Evolutionary conservation across 2,329 filamentous ascomycete genomes (phyloP).

Genomic region (Phyllosticta capitalensis): DNA sequence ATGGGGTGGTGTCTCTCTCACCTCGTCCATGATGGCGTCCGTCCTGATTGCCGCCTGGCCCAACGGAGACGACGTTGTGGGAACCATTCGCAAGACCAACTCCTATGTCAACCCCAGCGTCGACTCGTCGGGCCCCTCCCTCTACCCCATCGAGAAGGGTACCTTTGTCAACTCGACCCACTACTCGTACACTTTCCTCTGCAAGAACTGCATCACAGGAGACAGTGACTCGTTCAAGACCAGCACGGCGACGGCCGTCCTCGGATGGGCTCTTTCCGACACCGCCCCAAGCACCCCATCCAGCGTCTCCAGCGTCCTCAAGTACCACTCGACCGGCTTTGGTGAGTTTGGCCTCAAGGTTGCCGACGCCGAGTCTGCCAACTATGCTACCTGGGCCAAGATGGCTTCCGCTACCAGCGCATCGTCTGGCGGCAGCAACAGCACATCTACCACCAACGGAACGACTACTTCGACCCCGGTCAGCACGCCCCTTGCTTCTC

Average conservation of each 20-base stretch:
- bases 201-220: constrained; percentile 28
- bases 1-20: constrained; percentile 43
- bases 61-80: constrained; percentile 37
- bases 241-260: constrained; percentile 17
- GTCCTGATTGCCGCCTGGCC: constrained; percentile 47
- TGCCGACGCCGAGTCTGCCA: constrained; percentile 21
- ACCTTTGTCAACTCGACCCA: constrained; percentile 46
- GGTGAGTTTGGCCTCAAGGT: constrained; percentile 23
- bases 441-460: constrained; percentile 15
- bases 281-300: constrained; percentile 19
- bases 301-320: constrained; percentile 17
- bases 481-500: constrained; percentile 5
- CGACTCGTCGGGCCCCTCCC: constrained; percentile 33
- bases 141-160: constrained; percentile 40
- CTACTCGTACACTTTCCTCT: constrained; percentile 48
- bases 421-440: constrained; percentile 18
- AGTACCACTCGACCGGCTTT: constrained; percentile 25
- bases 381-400: constrained; percentile 27
- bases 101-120: constrained; percentile 42
- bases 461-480: constrained; percentile 9
- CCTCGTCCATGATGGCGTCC: constrained; percentile 39
- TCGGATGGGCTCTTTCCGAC: constrained; percentile 25
- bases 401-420: constrained; percentile 18
- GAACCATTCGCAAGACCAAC: constrained; percentile 36
- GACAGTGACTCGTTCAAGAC: constrained; percentile 20